Evolutionary conservation across 352 stramenopile species (phyloP).

Genomic region (Phytophthora agathidicida): DNA sequence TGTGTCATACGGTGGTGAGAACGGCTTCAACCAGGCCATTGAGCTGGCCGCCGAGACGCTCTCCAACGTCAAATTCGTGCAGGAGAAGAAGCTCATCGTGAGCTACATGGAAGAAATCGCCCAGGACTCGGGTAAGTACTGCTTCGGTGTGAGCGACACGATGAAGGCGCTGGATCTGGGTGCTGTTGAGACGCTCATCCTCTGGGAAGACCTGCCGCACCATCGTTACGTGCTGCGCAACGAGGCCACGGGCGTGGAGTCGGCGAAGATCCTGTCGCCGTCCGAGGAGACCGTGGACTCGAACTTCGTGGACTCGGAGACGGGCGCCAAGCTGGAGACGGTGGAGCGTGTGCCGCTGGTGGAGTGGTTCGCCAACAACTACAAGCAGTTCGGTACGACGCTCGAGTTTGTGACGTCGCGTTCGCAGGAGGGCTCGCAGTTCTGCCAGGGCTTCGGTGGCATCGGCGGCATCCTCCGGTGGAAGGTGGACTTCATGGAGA

Average conservation of each 20-base stretch:
- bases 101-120: slow-evolving; percentile 99
- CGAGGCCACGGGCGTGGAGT: slow-evolving; percentile 90
- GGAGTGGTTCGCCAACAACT: slow-evolving; percentile 99
- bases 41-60: slow-evolving; percentile 98
- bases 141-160: slow-evolving; percentile 99
- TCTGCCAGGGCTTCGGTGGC: slow-evolving; percentile 99
- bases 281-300: slow-evolving; percentile 92
- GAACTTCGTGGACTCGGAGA: slow-evolving; percentile 97
- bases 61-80: slow-evolving; percentile 99
- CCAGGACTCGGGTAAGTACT: slow-evolving; percentile 99
- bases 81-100: slow-evolving; percentile 99
- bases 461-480: slow-evolving; percentile 99
- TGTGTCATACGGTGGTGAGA: slow-evolving; percentile 99
- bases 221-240: slow-evolving; percentile 96
- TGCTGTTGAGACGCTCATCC: slow-evolving; percentile 99
- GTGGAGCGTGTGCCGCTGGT: slow-evolving; percentile 97
- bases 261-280: slow-evolving; percentile 78
- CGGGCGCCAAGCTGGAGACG: slow-evolving; percentile 96
- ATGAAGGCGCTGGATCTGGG: slow-evolving; percentile 98
- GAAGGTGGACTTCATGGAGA: slow-evolving; percentile 99
- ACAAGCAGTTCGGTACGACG: slow-evolving; percentile 98
- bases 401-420: slow-evolving; percentile 99
- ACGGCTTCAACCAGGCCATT: slow-evolving; percentile 99
- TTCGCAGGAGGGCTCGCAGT: slow-evolving; percentile 98
- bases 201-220: slow-evolving; percentile 99